A percentile compares a stretch with the other conserved stretches of the same genome.
Conservation (phyloP, 2,329 filamentous ascomycete genomes). For the Aureobasidium sp. region DNA sequence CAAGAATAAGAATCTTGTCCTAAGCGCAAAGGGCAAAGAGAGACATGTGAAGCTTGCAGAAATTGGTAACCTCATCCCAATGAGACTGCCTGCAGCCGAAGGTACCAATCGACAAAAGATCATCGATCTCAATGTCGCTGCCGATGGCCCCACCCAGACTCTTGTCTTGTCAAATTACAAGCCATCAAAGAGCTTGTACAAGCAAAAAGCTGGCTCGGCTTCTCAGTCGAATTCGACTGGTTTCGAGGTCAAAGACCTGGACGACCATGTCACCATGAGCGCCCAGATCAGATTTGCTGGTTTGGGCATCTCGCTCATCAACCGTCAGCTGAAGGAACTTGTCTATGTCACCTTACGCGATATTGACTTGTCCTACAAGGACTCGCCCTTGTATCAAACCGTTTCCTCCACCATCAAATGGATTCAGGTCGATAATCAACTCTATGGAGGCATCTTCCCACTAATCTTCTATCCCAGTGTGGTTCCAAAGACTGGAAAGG, state of each 20-base stretch:
- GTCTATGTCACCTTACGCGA: conserved; percentile 91
- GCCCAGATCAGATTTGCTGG: conserved; percentile 83
- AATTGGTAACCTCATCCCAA: conserved; percentile 90
- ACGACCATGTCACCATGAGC: conserved; percentile 79
- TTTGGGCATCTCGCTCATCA: conserved; percentile 88
- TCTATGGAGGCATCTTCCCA: conserved; percentile 96
- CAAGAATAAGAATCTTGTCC: conserved; percentile 89
- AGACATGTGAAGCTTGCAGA: conserved; percentile 91
- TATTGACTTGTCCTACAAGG: conserved; percentile 81
- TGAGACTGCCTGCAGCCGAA: conserved; percentile 68
- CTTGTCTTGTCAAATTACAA: conserved; percentile 92
- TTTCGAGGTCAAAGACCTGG: conserved; percentile 90
- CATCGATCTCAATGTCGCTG: conserved; percentile 92
- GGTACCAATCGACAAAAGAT: conserved; percentile 66
- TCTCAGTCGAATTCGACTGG: conserved; percentile 57
- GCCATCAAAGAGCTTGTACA: conserved; percentile 84
- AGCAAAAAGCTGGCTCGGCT: conserved; percentile 48
- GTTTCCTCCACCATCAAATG: conserved; percentile 88
- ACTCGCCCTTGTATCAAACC: conserved; percentile 91
- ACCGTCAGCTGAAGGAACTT: conserved; percentile 81
- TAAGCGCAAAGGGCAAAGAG: conserved; percentile 70
- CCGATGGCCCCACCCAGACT: conserved; percentile 91
- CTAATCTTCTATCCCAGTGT: conserved; percentile 96
- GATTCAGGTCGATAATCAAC: conserved; percentile 98
- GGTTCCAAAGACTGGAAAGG: conserved; percentile 91